Evolutionary conservation across 768 basidiomycete species (phyloP).

Genomic region (Porphyrellus cyaneotinctus): DNA sequence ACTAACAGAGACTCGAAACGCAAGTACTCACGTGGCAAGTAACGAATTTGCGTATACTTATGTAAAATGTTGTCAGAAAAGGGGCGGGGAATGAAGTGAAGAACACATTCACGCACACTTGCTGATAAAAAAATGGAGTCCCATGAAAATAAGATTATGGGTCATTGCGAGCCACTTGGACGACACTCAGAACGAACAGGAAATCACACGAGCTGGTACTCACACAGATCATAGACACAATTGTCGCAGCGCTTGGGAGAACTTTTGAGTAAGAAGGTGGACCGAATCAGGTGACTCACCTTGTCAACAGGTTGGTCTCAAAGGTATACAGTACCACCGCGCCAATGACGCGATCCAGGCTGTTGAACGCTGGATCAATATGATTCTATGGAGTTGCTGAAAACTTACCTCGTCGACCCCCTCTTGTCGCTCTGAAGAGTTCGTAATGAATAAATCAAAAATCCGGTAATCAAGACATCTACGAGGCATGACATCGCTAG

Average conservation of each 20-base stretch:
- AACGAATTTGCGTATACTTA: constrained; percentile 52
- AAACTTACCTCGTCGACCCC: constrained; percentile 35
- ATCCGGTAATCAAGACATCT: constrained; percentile 47
- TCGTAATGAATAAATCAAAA: constrained; percentile 42
- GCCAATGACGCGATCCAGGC: constrained; percentile 47
- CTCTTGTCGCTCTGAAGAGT: constrained; percentile 38
- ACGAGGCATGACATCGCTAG: constrained; percentile 46
- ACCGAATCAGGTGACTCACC: constrained; percentile 24
- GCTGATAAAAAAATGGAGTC: constrained; percentile 49
- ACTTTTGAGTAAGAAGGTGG: neutral
- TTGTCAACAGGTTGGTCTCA: constrained; percentile 50
- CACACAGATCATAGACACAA: constrained; percentile 42
- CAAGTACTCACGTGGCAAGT: constrained; percentile 42
- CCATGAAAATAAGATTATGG: constrained; percentile 49
- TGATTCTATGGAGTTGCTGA: neutral
- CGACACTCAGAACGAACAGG: neutral
- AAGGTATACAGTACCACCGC: constrained; percentile 48
- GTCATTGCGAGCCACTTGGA: constrained; percentile 45
- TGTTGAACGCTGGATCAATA: constrained; percentile 9
- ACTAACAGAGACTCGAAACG: neutral
- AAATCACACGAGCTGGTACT: constrained; percentile 7
- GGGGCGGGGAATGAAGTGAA: neutral
- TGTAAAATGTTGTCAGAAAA: neutral
- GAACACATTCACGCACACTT: constrained; percentile 36
- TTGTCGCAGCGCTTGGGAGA: constrained; percentile 35